phyloP scores from a whole-genome alignment of 495 filamentous ascomycete species.

The Penicillium mononematosum region DNA sequence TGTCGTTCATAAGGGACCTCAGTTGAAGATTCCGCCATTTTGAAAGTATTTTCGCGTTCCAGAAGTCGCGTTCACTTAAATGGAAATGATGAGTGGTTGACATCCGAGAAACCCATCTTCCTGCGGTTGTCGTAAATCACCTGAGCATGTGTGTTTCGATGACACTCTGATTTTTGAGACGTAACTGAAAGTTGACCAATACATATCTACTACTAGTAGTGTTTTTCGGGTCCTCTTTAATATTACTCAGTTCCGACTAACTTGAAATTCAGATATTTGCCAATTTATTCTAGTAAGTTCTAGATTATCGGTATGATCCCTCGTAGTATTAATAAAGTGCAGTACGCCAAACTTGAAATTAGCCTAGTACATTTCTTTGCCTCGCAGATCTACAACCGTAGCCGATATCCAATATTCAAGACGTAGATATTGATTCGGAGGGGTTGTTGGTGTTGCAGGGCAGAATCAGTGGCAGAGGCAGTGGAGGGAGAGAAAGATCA shows the following conservation, averaged over 20 bases:
- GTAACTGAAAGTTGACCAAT: too few relatives aligned
- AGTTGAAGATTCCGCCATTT: slow-evolving; percentile 16
- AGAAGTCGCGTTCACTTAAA: background rate
- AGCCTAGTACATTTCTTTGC: background rate
- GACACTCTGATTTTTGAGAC: too few relatives aligned
- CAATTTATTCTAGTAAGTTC: too few relatives aligned
- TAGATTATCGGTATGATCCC: background rate
- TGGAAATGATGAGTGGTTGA: background rate
- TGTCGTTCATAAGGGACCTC: slow-evolving; percentile 7
- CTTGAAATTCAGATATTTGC: too few relatives aligned
- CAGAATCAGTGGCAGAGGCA: background rate
- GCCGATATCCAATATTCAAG: background rate
- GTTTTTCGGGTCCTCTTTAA: too few relatives aligned
- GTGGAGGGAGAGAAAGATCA: slow-evolving; percentile 4
- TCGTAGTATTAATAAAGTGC: background rate
- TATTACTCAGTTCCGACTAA: too few relatives aligned
- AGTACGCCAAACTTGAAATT: background rate
- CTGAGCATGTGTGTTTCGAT: too few relatives aligned
- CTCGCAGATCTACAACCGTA: background rate
- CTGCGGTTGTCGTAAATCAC: too few relatives aligned
- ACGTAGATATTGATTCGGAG: background rate
- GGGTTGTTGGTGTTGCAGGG: background rate
- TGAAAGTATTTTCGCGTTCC: background rate
- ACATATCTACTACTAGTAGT: too few relatives aligned
- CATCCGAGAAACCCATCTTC: too few relatives aligned